Evolutionary conservation across 2,329 filamentous ascomycete genomes (phyloP).

Genomic region (Diaporthe citri): DNA sequence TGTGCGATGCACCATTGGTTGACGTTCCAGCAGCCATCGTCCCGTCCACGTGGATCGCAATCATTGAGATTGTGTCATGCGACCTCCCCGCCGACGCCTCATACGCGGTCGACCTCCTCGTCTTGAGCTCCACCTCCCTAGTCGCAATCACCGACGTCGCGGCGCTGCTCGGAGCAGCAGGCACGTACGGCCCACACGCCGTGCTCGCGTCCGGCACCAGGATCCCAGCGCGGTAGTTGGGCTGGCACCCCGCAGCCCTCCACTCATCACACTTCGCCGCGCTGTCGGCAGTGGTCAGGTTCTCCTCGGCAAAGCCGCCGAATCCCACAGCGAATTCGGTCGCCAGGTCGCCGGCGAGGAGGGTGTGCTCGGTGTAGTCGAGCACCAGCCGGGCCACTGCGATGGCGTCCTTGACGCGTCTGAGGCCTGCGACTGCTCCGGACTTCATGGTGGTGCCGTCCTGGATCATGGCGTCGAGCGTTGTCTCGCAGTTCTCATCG

Average conservation of each 20-base stretch:
- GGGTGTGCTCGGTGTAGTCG: slow-evolving; percentile 63
- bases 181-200: slow-evolving; percentile 63
- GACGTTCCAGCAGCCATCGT: slow-evolving; percentile 67
- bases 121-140: slow-evolving; percentile 30
- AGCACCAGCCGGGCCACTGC: slow-evolving; percentile 64
- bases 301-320: slow-evolving; percentile 62
- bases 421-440: slow-evolving; percentile 65
- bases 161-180: slow-evolving; percentile 43
- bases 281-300: slow-evolving; percentile 58
- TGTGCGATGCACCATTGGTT: slow-evolving; percentile 67
- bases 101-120: background rate
- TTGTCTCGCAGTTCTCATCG: slow-evolving; percentile 68
- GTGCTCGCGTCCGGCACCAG: slow-evolving; percentile 57
- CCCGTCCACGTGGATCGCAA: slow-evolving; percentile 58
- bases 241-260: slow-evolving; percentile 58
- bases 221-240: slow-evolving; percentile 61
- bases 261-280: slow-evolving; percentile 56
- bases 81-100: slow-evolving; percentile 46
- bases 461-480: slow-evolving; percentile 71
- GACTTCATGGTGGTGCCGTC: slow-evolving; percentile 66
- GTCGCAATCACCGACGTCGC: background rate
- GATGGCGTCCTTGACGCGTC: slow-evolving; percentile 62
- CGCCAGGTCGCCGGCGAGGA: slow-evolving; percentile 64
- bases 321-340: slow-evolving; percentile 62
- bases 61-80: slow-evolving; percentile 68